Percentiles rank a stretch among this genome's conserved stretches.
Conservation (phyloP, 139 green algal species). For the Chloropicon primus region DNA sequence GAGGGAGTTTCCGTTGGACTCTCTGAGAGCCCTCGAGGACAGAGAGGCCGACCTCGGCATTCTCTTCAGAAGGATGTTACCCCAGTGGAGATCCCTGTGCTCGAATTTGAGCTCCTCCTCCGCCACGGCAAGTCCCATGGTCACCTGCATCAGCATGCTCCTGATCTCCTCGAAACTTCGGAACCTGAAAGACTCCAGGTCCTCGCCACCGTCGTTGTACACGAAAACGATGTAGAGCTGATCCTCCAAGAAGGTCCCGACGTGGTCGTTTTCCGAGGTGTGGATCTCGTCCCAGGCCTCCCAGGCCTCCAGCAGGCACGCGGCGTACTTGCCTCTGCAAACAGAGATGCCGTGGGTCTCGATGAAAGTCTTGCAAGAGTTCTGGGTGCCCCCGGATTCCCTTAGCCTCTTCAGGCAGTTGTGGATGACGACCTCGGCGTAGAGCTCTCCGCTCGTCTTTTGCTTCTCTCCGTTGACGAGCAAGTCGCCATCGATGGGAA, state of each 20-base stretch:
- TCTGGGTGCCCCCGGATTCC: slow-evolving; percentile 9
- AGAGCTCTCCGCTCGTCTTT: slow-evolving; percentile 45
- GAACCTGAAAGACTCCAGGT: slow-evolving; percentile 76
- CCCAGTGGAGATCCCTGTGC: slow-evolving; percentile 95
- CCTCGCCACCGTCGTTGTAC: slow-evolving; percentile 58
- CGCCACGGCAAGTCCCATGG: slow-evolving; percentile 62
- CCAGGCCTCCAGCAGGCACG: slow-evolving; percentile 35
- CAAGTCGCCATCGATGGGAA: slow-evolving; percentile 77
- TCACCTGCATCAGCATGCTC: slow-evolving; percentile 73
- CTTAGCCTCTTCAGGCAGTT: slow-evolving; percentile 45
- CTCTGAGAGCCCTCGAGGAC: no score
- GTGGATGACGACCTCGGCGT: slow-evolving; percentile 55
- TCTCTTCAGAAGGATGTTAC: slow-evolving; percentile 49
- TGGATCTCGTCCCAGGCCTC: slow-evolving; percentile 42
- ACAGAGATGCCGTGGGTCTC: slow-evolving; percentile 46
- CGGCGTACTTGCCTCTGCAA: slow-evolving; percentile 39
- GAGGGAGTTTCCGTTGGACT: no score
- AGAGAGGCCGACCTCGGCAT: background rate
- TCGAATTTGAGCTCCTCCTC: slow-evolving; percentile 85
- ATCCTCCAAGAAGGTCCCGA: slow-evolving; percentile 30
- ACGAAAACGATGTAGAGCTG: slow-evolving; percentile 45
- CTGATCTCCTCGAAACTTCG: slow-evolving; percentile 45
- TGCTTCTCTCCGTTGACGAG: slow-evolving; percentile 65
- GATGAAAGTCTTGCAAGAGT: slow-evolving; percentile 55
- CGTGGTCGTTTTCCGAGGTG: slow-evolving; percentile 60